Conservation (phyloP, 2,329 filamentous ascomycete genomes). For the Bipolaris bicolor region DNA sequence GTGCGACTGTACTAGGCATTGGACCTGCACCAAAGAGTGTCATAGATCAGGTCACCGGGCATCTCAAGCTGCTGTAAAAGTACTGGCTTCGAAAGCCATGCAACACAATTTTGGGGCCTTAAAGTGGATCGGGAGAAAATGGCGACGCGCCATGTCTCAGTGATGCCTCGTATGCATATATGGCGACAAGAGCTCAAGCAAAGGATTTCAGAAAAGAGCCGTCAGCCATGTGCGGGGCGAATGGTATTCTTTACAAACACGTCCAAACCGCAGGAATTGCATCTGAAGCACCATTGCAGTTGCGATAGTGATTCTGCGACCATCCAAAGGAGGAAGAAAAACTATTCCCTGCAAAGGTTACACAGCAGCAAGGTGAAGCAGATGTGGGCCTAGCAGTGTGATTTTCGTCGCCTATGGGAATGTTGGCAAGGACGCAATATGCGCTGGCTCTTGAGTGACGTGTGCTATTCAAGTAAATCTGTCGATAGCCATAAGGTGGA, state of each 20-base stretch:
- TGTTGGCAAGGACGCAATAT: neutral
- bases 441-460: slow-evolving; percentile 1
- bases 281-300: neutral
- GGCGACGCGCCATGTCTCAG: neutral
- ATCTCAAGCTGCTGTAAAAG: slow-evolving; percentile 77
- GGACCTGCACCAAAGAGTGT: slow-evolving; percentile 78
- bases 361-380: neutral
- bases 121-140: neutral
- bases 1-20: slow-evolving; percentile 85
- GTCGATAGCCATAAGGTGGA: slow-evolving; percentile 1
- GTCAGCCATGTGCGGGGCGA: neutral
- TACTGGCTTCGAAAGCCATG: neutral
- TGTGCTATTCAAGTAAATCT: slow-evolving; percentile 1
- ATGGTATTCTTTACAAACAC: neutral
- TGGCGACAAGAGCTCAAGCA: neutral
- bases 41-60: slow-evolving; percentile 84
- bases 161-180: slow-evolving; percentile 10
- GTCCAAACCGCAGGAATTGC: neutral
- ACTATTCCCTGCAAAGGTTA: neutral
- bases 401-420: neutral
- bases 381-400: neutral
- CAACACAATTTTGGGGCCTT: neutral
- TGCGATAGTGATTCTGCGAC: neutral
- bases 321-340: neutral
- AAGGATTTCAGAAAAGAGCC: neutral